Evolutionary conservation across 805 yeast genomes (phyloP), one percentile per base, ranked within the genome.

Genomic region (Spathaspora sp.): DNA sequence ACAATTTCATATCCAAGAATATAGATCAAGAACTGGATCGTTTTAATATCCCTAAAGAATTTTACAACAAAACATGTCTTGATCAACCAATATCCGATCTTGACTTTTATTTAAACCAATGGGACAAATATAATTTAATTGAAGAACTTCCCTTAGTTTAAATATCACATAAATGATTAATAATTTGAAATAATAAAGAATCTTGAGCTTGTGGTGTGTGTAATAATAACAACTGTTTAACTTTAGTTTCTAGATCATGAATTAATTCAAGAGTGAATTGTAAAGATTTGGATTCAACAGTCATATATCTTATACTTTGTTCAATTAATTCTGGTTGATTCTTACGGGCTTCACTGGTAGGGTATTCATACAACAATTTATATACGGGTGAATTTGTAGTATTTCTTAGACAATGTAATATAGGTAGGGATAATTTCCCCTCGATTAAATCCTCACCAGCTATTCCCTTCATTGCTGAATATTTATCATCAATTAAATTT

Each of bases 351-450:
- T 54, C 58, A 35, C 55, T 49, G 5, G 62, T 20, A 7, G 38
- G 49, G 14, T 48, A 45, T 3, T 53, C 58, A n/a, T 58, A 58
- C 40, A 68, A 53, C 8, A 70, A 47, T 23, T 49, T 51, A 48
- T 62, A 61, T 3, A 70, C 62, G 1, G 70, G 70, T 11, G 51
- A 23, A 14, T 54, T 49, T n/a, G 50, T 19, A 7, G 54, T 20
- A 18, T 49, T 51, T 18, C 35, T 12, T 39, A 67, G 52, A 51
- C 70, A 64, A 65, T 89, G 94, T 16, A 92, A 78, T 1, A 92
- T 82, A 0, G 97, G 97, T 55, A 89, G 87, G 0, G 96, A 89
- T 53, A 87, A 81, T 66, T 91, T 92, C 0, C 97, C 97, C 64
- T 92, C 97, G 0, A 90, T 82, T 29, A 92, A 77, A 62, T 92